Percentiles rank a stretch among this genome's conserved stretches.
Evolutionary conservation across 257 asterid species (phyloP).

Genomic region (Nemophila menziesii): DNA sequence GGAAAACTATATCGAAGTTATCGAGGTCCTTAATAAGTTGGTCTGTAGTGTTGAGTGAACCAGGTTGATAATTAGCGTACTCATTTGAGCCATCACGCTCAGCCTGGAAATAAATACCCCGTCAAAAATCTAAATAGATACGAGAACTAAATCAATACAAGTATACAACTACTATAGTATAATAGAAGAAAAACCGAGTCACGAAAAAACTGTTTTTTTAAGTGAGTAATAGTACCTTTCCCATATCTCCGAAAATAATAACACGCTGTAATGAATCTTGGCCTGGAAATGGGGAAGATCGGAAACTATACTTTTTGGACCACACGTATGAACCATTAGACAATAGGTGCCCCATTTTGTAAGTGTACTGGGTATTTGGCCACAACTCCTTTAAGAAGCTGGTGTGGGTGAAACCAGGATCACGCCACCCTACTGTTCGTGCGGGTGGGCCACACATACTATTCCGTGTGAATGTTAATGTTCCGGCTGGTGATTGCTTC

Average conservation of each 20-base stretch:
- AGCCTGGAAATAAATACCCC: slow-evolving; percentile 29
- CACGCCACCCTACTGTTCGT: slow-evolving; percentile 60
- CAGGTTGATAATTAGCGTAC: slow-evolving; percentile 66
- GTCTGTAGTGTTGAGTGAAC: slow-evolving; percentile 76
- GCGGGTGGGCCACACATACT: slow-evolving; percentile 91
- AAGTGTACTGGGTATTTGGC: slow-evolving; percentile 72
- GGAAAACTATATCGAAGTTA: slow-evolving; percentile 73
- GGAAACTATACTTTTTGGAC: slow-evolving; percentile 57
- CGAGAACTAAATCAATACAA: too few species aligned
- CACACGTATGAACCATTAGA: slow-evolving; percentile 47
- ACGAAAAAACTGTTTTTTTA: too few species aligned
- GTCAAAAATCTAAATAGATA: slow-evolving; percentile 3
- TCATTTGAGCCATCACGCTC: slow-evolving; percentile 96
- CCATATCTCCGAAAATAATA: slow-evolving; percentile 92
- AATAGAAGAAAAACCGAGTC: too few species aligned
- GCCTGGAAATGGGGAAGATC: slow-evolving; percentile 93
- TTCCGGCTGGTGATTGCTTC: slow-evolving; percentile 57
- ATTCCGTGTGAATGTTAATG: slow-evolving; percentile 54
- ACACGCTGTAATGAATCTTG: slow-evolving; percentile 75
- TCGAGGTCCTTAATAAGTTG: slow-evolving; percentile 60
- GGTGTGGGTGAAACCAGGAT: slow-evolving; percentile 58
- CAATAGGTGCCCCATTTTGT: slow-evolving; percentile 74
- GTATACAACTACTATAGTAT: too few species aligned
- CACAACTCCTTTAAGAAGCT: slow-evolving; percentile 42
- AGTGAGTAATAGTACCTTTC: slow-evolving; percentile 47